phyloP scores from a whole-genome alignment of 192 early-diverging fungal species.

The Gaertneriomyces semiglobifer region DNA sequence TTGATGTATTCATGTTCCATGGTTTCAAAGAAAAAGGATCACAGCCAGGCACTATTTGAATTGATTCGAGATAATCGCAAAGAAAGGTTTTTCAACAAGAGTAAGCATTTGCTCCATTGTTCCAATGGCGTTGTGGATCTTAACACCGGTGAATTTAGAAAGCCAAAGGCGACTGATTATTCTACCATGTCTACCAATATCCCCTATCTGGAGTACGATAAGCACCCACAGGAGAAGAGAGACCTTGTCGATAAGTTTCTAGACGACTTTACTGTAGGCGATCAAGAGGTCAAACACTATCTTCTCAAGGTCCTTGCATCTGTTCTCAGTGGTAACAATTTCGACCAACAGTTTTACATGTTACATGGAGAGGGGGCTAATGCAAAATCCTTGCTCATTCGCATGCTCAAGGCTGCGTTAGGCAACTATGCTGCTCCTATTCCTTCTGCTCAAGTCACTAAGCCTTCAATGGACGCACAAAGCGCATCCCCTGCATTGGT shows the following conservation, averaged over 20 bases:
- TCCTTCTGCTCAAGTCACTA: constrained; percentile 6
- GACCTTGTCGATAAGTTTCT: not conserved
- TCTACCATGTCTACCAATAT: constrained; percentile 10
- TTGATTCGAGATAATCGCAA: constrained; percentile 4
- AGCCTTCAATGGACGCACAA: not conserved
- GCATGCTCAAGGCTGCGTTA: not conserved
- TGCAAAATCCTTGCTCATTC: not conserved
- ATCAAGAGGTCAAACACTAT: not conserved
- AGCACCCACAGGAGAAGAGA: constrained; percentile 7
- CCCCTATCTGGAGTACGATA: not conserved
- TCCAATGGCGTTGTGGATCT: constrained; percentile 4
- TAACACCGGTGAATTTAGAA: not conserved
- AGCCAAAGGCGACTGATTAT: not conserved
- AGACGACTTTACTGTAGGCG: not conserved
- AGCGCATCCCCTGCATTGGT: not conserved
- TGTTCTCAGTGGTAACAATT: not conserved
- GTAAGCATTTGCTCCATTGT: not conserved
- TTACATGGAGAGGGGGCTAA: constrained; percentile 8
- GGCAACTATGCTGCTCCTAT: constrained; percentile 4
- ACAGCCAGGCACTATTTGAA: constrained; percentile 1
- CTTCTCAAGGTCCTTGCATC: not conserved
- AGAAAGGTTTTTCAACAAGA: constrained; percentile 3
- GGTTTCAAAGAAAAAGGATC: constrained; percentile 3
- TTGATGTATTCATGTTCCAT: not conserved
- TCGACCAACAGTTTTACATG: not conserved